Conservation (phyloP, 73 alveolate species). For the Blepharisma stoltei region DNA sequence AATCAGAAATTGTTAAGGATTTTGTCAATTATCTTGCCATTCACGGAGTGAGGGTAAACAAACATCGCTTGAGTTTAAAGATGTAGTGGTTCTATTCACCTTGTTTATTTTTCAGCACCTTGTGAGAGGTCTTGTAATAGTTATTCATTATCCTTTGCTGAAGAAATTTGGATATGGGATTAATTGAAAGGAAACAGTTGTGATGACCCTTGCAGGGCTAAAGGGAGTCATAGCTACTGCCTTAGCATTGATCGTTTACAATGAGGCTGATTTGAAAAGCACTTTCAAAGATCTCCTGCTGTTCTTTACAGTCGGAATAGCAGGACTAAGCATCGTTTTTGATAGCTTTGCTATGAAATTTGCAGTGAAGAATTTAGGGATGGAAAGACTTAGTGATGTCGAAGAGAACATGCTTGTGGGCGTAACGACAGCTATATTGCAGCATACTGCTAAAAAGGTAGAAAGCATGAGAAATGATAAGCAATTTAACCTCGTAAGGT, state of each 20-base stretch:
- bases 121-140: conserved; percentile 43
- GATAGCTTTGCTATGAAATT: conserved; percentile 12
- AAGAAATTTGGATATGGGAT: conserved; percentile 61
- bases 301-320: conserved; percentile 64
- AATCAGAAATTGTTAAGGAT: too few species aligned
- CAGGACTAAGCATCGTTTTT: conserved; percentile 46
- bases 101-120: conserved; percentile 53
- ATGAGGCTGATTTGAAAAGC: conserved; percentile 43
- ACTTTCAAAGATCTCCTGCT: conserved; percentile 52
- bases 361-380: conserved; percentile 5
- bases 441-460: conserved; percentile 13
- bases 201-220: conserved; percentile 60
- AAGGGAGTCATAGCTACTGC: conserved; percentile 70
- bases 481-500: not conserved
- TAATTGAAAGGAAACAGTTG: conserved; percentile 37
- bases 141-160: conserved; percentile 43
- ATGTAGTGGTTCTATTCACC: conserved; percentile 48
- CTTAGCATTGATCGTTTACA: conserved; percentile 57
- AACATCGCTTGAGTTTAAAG: conserved; percentile 37
- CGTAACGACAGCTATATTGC: conserved; percentile 12
- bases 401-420: conserved; percentile 26
- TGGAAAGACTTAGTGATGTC: conserved; percentile 4
- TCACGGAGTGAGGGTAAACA: too few species aligned
- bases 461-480: conserved; percentile 17
- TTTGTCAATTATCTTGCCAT: too few species aligned